A percentile compares a stretch with the other conserved stretches of the same genome.
phyloP scores from a whole-genome alignment of 768 basidiomycete species.

The Neoboletus magnificus region DNA sequence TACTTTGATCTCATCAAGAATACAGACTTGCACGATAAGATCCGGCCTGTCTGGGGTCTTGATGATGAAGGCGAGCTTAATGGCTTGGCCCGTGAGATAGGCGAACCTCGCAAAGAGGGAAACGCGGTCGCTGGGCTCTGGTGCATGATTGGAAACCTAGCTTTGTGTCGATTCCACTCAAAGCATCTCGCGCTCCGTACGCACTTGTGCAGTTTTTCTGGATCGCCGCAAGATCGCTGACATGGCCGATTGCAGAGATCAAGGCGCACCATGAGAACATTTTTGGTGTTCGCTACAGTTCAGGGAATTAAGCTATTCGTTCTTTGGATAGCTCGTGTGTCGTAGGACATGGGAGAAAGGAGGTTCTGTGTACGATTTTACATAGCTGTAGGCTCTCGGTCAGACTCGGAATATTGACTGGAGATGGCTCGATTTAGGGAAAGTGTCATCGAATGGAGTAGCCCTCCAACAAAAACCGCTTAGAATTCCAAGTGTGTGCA shows the following conservation, averaged over 20 bases:
- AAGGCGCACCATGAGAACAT: constrained; percentile 60
- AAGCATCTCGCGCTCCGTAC: constrained; percentile 63
- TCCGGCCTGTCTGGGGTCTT: constrained; percentile 30
- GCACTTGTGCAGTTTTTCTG: constrained; percentile 24
- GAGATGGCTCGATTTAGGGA: not conserved
- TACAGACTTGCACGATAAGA: constrained; percentile 14
- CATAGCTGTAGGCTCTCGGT: not conserved
- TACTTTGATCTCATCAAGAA: constrained; percentile 22
- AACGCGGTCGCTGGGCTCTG: constrained; percentile 37
- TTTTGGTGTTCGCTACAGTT: constrained; percentile 25
- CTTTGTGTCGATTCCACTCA: constrained; percentile 62
- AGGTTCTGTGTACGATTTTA: not conserved
- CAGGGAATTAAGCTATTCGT: not conserved
- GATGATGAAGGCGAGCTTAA: constrained; percentile 32
- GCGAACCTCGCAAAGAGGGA: constrained; percentile 29
- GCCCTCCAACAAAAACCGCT: not conserved
- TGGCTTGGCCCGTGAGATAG: constrained; percentile 43
- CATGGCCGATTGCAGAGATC: constrained; percentile 46
- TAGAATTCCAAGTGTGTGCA: not conserved
- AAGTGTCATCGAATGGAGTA: not conserved
- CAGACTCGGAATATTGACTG: not conserved
- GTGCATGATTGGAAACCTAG: constrained; percentile 63
- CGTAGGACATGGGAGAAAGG: not conserved
- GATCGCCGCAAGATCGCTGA: not conserved
- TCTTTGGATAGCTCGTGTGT: not conserved